Conservation (phyloP, 495 filamentous ascomycete species). For the Penicillium diatomitis region DNA sequence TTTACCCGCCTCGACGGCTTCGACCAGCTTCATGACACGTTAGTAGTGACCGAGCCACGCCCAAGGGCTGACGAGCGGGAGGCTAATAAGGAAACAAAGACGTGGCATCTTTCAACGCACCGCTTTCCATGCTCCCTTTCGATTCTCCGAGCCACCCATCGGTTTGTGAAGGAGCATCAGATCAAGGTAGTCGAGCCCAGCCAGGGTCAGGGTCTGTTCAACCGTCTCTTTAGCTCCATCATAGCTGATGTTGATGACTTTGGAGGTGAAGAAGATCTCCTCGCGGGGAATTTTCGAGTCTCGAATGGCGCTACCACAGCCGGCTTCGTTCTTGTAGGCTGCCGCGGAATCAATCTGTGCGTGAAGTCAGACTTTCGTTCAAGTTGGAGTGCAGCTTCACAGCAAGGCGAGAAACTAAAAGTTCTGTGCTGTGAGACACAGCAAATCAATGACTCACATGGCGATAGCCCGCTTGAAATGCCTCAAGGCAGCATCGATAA, state of each 20-base stretch:
- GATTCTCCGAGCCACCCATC: slow-evolving; percentile 48
- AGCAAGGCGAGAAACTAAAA: too few species aligned
- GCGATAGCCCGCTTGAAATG: slow-evolving; percentile 57
- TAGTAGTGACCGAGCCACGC: too few species aligned
- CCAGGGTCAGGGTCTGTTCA: slow-evolving; percentile 41
- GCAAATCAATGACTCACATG: slow-evolving; percentile 47
- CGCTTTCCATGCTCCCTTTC: slow-evolving; percentile 55
- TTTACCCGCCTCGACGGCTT: slow-evolving; percentile 52
- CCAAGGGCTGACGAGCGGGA: background rate
- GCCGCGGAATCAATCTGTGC: slow-evolving; percentile 50
- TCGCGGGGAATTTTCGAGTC: slow-evolving; percentile 38
- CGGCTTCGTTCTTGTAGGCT: slow-evolving; percentile 54
- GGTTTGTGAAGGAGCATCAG: slow-evolving; percentile 60
- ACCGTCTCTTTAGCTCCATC: slow-evolving; percentile 48
- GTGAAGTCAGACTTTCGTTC: background rate
- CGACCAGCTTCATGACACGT: slow-evolving; percentile 35
- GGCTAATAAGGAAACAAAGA: background rate
- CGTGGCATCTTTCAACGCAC: background rate
- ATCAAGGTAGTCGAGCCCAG: slow-evolving; percentile 54
- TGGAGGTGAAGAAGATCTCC: slow-evolving; percentile 61
- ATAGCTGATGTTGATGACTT: slow-evolving; percentile 51
- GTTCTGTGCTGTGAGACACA: too few species aligned
- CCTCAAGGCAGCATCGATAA: slow-evolving; percentile 29
- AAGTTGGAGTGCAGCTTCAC: background rate
- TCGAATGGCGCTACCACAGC: slow-evolving; percentile 48